phyloP scores from a whole-genome alignment of 768 basidiomycete genomes.

The Mycena sanguinolenta region DNA sequence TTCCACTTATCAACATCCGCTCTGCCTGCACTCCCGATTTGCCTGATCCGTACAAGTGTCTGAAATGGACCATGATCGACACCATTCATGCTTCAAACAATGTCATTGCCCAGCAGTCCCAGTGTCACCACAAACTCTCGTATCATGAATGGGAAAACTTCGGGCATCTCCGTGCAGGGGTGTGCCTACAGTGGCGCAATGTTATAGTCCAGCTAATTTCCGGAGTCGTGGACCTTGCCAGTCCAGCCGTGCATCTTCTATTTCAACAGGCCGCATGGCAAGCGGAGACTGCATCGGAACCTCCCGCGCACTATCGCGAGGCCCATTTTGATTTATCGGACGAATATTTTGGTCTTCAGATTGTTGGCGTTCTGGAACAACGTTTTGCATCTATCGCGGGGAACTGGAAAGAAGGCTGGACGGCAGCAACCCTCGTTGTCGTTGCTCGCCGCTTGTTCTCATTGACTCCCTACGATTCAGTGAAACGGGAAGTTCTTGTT shows the following conservation, averaged over 20 bases:
- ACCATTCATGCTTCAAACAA: constrained; percentile 59
- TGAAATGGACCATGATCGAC: constrained; percentile 53
- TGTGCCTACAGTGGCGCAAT: constrained; percentile 64
- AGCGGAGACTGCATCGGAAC: constrained; percentile 47
- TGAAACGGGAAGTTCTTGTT: constrained; percentile 37
- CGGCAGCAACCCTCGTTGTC: constrained; percentile 19
- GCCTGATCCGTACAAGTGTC: constrained; percentile 46
- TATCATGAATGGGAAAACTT: constrained; percentile 63
- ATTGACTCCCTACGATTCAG: constrained; percentile 26
- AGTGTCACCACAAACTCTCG: constrained; percentile 48
- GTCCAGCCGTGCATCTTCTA: constrained; percentile 56
- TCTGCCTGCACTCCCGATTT: constrained; percentile 48
- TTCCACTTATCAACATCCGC: constrained; percentile 25
- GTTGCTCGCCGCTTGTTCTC: constrained; percentile 54
- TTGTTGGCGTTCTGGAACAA: constrained; percentile 47
- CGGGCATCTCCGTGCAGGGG: constrained; percentile 59
- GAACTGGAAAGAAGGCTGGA: constrained; percentile 31
- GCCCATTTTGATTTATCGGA: constrained; percentile 60
- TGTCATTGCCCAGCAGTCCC: constrained; percentile 43
- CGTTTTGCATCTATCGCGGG: constrained; percentile 10
- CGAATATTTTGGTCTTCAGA: constrained; percentile 51
- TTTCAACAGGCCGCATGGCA: constrained; percentile 61
- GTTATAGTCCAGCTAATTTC: constrained; percentile 58
- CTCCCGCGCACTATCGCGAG: constrained; percentile 57
- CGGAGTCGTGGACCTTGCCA: constrained; percentile 53